Evolutionary conservation across 805 yeast species (phyloP), one percentile per base, ranked within the genome.

Genomic region (Wickerhamomyces xylosicus): DNA sequence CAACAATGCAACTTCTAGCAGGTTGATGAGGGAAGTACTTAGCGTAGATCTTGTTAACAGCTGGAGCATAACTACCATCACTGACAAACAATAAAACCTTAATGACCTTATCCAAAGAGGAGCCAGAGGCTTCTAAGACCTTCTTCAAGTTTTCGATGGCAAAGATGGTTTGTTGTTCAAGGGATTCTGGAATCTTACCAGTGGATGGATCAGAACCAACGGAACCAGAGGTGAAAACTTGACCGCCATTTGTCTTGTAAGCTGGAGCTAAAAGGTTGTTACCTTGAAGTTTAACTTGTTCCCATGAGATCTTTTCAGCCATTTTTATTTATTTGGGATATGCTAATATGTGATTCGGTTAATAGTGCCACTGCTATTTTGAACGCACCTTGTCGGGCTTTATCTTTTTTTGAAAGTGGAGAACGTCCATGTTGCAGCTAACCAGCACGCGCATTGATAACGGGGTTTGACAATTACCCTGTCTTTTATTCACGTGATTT

Each of bases 1-100:
- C 77, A 38, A 70, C 60, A 29, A 74, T 61, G 50, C 76, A 70
- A 35, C 71, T 64, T 61, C 80, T 65, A 7, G 75, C 74, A 16
- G 80, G 80, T 45, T 62, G 60, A 34, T 61, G 58, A 3, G 65
- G 62, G 59, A 74, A 69, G 49, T 63, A 59, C 44, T 66, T 61
- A 15, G 57, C 59, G 50, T 73, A 74, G 33, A 72, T 61, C 35
- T 60, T 50, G 55, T 74, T 74, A 46, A 74, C 62, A 19, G 48
- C 54, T 5, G 63, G 50, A 15, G 69, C 66, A 46, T 69, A 64
- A 22, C 58, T 53, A 19, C 64, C 59, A 45, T 72, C 63, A 19
- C 63, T 56, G 37, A 74, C 64, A 50, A 73, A 72, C 43, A 72
- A 58, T 38, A 71, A 52, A 0, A 72, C 75, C 53, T 74, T 74